Evolutionary conservation across 1,139 yeast species (phyloP).

Genomic region (Debaryomyces singareniensis): DNA sequence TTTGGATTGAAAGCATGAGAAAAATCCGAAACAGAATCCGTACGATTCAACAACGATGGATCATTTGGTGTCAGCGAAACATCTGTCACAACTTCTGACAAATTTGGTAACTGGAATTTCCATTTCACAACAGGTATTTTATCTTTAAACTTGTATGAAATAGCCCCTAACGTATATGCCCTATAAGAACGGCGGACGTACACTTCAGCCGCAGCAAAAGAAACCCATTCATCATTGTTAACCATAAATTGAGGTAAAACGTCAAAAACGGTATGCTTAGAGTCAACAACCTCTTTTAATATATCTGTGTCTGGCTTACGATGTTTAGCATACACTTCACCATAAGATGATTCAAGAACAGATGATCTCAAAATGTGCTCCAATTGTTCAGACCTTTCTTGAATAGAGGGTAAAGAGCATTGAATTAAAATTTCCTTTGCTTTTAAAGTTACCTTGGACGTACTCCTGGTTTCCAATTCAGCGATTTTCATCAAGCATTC

Average conservation of each 20-base stretch:
- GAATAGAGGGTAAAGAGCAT: constrained; percentile 91
- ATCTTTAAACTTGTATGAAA: constrained; percentile 57
- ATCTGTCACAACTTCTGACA: constrained; percentile 31
- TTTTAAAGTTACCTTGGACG: constrained; percentile 92
- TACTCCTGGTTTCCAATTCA: constrained; percentile 80
- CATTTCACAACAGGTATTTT: constrained; percentile 72
- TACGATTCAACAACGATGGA: constrained; percentile 59
- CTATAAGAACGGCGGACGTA: constrained; percentile 95
- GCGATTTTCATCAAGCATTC: constrained; percentile 71
- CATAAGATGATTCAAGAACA: constrained; percentile 83
- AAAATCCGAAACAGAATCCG: constrained; percentile 88
- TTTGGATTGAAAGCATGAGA: constrained; percentile 68
- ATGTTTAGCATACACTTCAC: constrained; percentile 72
- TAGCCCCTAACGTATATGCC: constrained; percentile 82
- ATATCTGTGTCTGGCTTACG: constrained; percentile 76
- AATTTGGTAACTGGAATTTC: constrained; percentile 83
- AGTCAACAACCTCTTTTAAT: constrained; percentile 87
- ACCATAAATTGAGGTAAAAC: constrained; percentile 87
- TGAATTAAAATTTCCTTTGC: constrained; percentile 95
- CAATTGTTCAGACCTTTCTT: constrained; percentile 94
- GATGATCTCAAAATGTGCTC: constrained; percentile 92
- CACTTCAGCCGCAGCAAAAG: constrained; percentile 94
- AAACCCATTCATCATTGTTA: constrained; percentile 80
- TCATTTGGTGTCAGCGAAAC: constrained; percentile 3
- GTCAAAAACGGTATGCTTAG: constrained; percentile 93